phyloP scores from a whole-genome alignment of 768 basidiomycete genomes.

The Pisolithus orientalis region DNA sequence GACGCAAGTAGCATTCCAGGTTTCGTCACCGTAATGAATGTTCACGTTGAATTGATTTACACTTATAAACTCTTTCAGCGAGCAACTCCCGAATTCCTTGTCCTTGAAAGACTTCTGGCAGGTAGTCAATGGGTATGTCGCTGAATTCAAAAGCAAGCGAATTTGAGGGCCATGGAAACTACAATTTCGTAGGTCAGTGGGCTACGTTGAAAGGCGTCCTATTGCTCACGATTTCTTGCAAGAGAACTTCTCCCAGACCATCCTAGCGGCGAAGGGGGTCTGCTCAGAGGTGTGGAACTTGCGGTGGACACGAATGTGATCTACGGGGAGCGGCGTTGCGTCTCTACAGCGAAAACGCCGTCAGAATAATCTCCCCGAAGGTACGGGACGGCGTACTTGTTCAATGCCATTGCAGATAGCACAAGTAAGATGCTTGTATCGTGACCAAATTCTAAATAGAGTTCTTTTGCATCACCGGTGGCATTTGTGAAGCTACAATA shows the following conservation, averaged over 20 bases:
- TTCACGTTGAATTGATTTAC: slow-evolving; percentile 22
- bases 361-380: slow-evolving; percentile 19
- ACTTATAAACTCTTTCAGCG: slow-evolving; percentile 29
- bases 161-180: slow-evolving; percentile 33
- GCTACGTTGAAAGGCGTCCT: not conserved
- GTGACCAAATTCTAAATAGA: slow-evolving; percentile 39
- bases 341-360: slow-evolving; percentile 21
- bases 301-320: slow-evolving; percentile 22
- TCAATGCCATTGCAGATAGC: slow-evolving; percentile 32
- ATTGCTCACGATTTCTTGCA: slow-evolving; percentile 29
- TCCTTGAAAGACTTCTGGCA: slow-evolving; percentile 28
- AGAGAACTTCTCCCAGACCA: slow-evolving; percentile 38
- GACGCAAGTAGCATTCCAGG: slow-evolving; percentile 34
- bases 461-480: slow-evolving; percentile 25
- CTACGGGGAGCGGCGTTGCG: slow-evolving; percentile 20
- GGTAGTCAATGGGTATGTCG: slow-evolving; percentile 32
- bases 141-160: slow-evolving; percentile 36
- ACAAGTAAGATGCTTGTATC: slow-evolving; percentile 35
- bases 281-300: slow-evolving; percentile 34
- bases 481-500: slow-evolving; percentile 28
- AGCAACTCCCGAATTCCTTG: slow-evolving; percentile 31
- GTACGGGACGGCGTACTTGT: slow-evolving; percentile 22
- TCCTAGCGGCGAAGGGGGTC: slow-evolving; percentile 38
- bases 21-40: slow-evolving; percentile 25
- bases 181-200: slow-evolving; percentile 1